Percentiles rank a stretch among this genome's conserved stretches.
phyloP scores from a whole-genome alignment of 768 basidiomycete genomes.

The Naganishia antarctica region DNA sequence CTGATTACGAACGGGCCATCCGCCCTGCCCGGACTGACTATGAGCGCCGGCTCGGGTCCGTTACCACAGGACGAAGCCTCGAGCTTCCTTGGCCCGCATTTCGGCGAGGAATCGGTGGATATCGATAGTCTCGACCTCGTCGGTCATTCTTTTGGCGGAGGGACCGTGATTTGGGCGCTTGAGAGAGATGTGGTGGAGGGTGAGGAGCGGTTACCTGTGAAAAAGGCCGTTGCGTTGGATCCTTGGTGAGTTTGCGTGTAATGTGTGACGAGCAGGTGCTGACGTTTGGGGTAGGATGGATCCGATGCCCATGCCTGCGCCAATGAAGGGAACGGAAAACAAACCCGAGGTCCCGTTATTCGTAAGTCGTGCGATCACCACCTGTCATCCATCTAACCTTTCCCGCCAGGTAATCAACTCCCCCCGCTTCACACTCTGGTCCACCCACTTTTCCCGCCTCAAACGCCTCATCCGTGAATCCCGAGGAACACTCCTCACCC shows the following conservation, averaged over 20 bases:
- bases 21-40: constrained; percentile 1
- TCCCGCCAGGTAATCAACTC: constrained; percentile 68
- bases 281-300: constrained; percentile 23
- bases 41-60: not conserved
- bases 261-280: too few species aligned
- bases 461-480: constrained; percentile 53
- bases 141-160: constrained; percentile 60
- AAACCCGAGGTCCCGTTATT: constrained; percentile 32
- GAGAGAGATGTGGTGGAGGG: constrained; percentile 45
- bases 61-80: not conserved
- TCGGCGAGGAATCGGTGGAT: constrained; percentile 36
- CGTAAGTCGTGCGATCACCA: constrained; percentile 22
- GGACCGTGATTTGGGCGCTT: constrained; percentile 53
- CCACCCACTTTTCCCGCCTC: constrained; percentile 63
- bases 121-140: constrained; percentile 51
- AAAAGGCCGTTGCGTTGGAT: constrained; percentile 64
- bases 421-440: constrained; percentile 73
- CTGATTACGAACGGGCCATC: constrained; percentile 52
- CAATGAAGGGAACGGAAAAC: constrained; percentile 37
- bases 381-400: too few species aligned
- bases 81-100: not conserved
- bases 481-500: constrained; percentile 35
- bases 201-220: constrained; percentile 56
- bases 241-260: constrained; percentile 73
- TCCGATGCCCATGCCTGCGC: constrained; percentile 26